These are phyloP conservation scores for Tolypocladium nubicola DNA, from an alignment of 2,329 filamentous ascomycete species.

Conservation along the genomic window DNA sequence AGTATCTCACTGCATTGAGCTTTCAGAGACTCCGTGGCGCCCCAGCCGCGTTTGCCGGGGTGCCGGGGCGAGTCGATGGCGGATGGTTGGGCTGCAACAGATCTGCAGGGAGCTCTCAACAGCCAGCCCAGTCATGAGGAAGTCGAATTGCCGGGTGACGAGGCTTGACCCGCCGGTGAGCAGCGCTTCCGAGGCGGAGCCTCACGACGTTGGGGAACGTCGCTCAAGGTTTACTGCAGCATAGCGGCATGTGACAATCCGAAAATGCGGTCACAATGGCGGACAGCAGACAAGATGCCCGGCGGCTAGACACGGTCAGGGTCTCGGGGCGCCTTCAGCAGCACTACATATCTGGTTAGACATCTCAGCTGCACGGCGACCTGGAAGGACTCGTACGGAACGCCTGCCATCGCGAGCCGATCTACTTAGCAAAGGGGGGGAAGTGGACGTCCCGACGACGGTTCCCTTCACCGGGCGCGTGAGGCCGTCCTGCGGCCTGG, in stretches of 20 bases:
- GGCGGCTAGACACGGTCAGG: neutral
- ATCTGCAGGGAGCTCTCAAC: neutral
- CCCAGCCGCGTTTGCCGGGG: neutral
- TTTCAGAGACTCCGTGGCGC: neutral
- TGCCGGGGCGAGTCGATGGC: neutral
- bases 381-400: neutral
- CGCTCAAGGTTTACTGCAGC: neutral
- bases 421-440: neutral
- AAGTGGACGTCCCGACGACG: neutral
- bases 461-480: neutral
- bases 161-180: neutral
- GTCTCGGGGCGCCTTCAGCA: neutral
- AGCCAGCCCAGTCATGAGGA: neutral
- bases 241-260: neutral
- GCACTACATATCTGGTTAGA: neutral
- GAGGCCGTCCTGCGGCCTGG: neutral
- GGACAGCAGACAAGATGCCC: no score
- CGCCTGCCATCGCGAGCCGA: neutral
- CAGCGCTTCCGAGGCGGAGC: no score
- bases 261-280: neutral
- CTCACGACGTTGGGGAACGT: neutral
- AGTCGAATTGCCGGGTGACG: neutral
- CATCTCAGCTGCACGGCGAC: neutral
- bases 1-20: neutral
- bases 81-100: neutral